Evolutionary conservation across 305 asterid species (phyloP), one percentile per base, ranked within the genome.

Genomic region (Nicotiana rustica): DNA sequence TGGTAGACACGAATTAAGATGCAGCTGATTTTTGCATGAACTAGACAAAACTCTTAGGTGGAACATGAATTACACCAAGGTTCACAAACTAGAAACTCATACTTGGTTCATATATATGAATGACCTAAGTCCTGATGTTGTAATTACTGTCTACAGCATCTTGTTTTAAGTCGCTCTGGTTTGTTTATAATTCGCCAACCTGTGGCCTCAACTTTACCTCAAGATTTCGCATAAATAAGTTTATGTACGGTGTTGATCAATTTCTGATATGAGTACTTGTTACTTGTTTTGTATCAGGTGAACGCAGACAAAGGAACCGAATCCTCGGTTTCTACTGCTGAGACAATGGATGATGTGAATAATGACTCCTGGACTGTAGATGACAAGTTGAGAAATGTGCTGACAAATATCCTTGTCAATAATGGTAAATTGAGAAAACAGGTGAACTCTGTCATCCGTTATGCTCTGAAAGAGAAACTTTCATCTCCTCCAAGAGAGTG

Each of bases 401-500:
- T 95, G 68, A 77, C 10, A 75, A 86, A 92, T 33, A 77, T 91
- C 82, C 87, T 95, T 82, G 87, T 86, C 3, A 93, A 90, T 80
- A 93, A 91, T 82, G 97, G 94, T 84, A 86, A 86, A 62, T 82
- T 95, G 90, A 87, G 94, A 86, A 97, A 97, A 86, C 93, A 90
- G 92, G 89, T 95, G 85, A 95, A 91, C 83, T 86, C 93, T 25
- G 88, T 92, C 82, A 84, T 84, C 36, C 89, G 86, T 49, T 79
- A 83, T 77, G 89, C 90, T 85, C 83, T 92, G 35, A 87, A 89
- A 82, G 70, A 71, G 87, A 86, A 90, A 55, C 79, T 88, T 83
- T 78, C 88, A 31, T 83, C 86, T 17, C 86, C 82, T 78, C 47
- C 47, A 41, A 83, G 68, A 84, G 88, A 68, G 73, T 17, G 31